Evolutionary conservation across 306 rosid genomes (phyloP).

Genomic region (Sphenostylis stenocarpa): DNA sequence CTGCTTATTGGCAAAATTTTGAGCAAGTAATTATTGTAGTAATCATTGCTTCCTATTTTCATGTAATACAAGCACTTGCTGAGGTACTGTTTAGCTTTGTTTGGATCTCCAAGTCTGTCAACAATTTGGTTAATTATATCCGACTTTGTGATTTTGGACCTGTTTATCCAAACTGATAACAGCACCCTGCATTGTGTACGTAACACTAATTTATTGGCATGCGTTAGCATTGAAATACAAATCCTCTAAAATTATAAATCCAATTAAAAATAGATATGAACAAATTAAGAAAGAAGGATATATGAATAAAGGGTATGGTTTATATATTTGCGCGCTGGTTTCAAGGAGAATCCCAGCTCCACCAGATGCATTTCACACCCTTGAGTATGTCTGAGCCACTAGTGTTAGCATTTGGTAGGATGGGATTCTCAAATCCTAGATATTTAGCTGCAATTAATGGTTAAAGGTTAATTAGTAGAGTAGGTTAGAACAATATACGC

Average conservation of each 20-base stretch:
- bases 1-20: no score
- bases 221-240: background rate
- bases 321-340: no score
- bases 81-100: background rate
- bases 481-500: no score
- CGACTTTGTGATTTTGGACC: conserved; percentile 31
- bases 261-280: background rate
- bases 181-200: conserved; percentile 49
- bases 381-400: no score
- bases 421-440: no score
- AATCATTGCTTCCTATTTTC: conserved; percentile 59
- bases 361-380: no score
- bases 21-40: conserved; percentile 52
- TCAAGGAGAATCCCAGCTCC: no score
- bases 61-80: conserved; percentile 55
- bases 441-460: no score
- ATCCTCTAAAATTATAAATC: background rate
- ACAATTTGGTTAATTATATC: conserved; percentile 8
- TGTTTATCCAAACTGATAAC: conserved; percentile 34
- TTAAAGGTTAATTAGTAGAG: no score
- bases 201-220: background rate
- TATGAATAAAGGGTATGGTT: no score
- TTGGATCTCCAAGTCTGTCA: background rate
- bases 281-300: background rate
- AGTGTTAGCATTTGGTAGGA: no score